Evolutionary conservation across 768 basidiomycete species (phyloP).

Genomic region (Mycena chlorophos): DNA sequence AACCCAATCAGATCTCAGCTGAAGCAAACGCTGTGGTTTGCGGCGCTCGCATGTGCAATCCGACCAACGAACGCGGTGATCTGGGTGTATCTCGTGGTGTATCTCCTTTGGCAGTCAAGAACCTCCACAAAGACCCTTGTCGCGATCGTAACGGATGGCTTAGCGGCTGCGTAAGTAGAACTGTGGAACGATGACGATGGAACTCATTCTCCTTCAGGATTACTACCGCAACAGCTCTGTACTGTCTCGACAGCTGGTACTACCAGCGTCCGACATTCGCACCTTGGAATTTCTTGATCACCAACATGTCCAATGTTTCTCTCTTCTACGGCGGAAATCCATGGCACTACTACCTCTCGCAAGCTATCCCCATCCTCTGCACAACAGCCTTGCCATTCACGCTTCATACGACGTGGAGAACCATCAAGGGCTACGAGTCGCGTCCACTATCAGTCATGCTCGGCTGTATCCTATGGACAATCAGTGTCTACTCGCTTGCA

Average conservation of each 20-base stretch:
- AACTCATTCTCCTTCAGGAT: conserved; percentile 27
- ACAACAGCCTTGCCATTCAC: conserved; percentile 73
- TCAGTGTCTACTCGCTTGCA: conserved; percentile 70
- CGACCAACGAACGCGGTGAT: conserved; percentile 89
- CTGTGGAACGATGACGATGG: too few relatives aligned
- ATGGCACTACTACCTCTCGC: conserved; percentile 88
- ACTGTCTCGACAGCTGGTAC: conserved; percentile 67
- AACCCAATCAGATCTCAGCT: conserved; percentile 31
- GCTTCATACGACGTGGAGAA: conserved; percentile 55
- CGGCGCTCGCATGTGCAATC: conserved; percentile 75
- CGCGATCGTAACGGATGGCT: conserved; percentile 45
- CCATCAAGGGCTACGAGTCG: conserved; percentile 29
- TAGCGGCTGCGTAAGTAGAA: conserved; percentile 24
- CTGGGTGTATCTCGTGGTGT: conserved; percentile 71
- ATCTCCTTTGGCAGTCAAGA: conserved; percentile 57
- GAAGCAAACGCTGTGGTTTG: conserved; percentile 50
- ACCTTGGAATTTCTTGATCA: conserved; percentile 75
- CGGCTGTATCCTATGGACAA: conserved; percentile 57
- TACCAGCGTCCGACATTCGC: conserved; percentile 70
- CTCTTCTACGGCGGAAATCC: conserved; percentile 87
- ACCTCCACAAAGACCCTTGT: conserved; percentile 31
- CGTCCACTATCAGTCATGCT: conserved; percentile 46
- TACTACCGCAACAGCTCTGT: conserved; percentile 29
- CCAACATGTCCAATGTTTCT: conserved; percentile 84
- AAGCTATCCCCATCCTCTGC: conserved; percentile 82